These are phyloP conservation scores for Botrytis paeoniae DNA, from an alignment of 2,329 filamentous ascomycete species.

Conservation along the genomic window DNA sequence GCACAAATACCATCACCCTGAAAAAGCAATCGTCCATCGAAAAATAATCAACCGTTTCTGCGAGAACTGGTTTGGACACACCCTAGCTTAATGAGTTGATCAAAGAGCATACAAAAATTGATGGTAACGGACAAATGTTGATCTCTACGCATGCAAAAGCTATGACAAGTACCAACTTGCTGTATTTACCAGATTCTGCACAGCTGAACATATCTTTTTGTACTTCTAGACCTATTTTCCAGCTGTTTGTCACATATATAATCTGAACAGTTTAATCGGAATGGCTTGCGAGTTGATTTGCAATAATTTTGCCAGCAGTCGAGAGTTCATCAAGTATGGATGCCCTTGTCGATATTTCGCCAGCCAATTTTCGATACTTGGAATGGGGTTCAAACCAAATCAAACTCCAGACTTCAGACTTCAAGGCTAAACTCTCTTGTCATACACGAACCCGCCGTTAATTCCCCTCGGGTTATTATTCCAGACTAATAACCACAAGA, in stretches of 20 bases:
- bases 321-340: neutral
- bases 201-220: neutral
- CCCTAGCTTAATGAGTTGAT: neutral
- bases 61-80: rapidly evolving
- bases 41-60: neutral
- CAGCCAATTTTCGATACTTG: neutral
- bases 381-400: neutral
- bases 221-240: neutral
- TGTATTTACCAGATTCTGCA: neutral
- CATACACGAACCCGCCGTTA: neutral
- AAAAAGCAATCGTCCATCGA: neutral
- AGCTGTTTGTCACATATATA: neutral
- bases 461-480: neutral
- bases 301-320: neutral
- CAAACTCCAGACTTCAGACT: neutral
- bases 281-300: neutral
- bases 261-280: neutral
- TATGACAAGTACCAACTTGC: neutral
- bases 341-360: neutral
- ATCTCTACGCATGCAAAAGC: neutral
- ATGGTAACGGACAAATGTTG: neutral
- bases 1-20: neutral
- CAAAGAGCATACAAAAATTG: neutral
- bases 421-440: neutral
- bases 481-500: neutral